Evolutionary conservation across 1,139 yeast species (phyloP).

Genomic region (Saccharomyces pastorianus): DNA sequence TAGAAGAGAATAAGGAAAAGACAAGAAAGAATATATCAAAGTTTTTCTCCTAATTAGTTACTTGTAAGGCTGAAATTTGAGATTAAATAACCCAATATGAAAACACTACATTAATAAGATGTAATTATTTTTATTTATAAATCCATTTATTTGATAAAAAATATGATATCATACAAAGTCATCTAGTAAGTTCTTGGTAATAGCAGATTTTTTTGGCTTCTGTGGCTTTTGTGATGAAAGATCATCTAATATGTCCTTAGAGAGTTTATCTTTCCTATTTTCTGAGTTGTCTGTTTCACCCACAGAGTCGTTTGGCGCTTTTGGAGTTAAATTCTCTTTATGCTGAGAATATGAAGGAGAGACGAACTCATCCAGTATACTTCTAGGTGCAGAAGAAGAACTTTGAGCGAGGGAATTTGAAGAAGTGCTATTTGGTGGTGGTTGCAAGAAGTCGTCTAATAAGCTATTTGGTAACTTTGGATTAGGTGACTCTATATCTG

Average conservation of each 20-base stretch:
- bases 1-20: conserved; percentile 39
- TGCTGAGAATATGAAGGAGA: background rate
- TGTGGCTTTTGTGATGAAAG: background rate
- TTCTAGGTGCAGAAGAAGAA: conserved; percentile 5
- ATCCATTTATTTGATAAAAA: background rate
- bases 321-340: background rate
- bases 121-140: background rate
- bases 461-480: background rate
- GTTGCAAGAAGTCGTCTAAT: conserved; percentile 8
- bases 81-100: background rate
- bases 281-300: background rate
- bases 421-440: background rate
- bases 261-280: background rate
- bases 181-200: conserved; percentile 6
- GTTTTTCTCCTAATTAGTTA: conserved; percentile 36
- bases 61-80: background rate
- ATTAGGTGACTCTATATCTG: background rate
- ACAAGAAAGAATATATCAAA: conserved; percentile 51
- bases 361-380: conserved; percentile 7
- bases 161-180: conserved; percentile 3
- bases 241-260: background rate
- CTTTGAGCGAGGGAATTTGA: conserved; percentile 2
- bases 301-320: background rate
- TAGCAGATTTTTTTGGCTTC: conserved; percentile 1
- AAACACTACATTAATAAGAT: background rate